Conservation (phyloP, 352 stramenopile species). For the Globisporangium recalcitrans region DNA sequence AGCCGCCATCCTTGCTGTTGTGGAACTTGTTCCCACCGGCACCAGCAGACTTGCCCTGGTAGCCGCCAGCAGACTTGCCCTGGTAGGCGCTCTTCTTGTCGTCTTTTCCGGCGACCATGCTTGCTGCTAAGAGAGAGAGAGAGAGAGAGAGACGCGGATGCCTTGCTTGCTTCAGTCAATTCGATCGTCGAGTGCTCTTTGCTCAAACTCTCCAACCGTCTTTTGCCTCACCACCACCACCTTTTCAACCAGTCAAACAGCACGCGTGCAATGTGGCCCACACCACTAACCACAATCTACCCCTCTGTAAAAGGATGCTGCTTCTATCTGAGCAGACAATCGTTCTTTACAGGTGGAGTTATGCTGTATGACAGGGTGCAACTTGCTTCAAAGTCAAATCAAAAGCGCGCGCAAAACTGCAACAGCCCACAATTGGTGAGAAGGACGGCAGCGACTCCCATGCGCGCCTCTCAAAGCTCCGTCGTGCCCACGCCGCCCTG, state of each 20-base stretch:
- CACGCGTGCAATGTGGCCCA: neutral
- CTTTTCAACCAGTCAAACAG: slow-evolving; percentile 16
- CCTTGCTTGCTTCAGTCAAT: neutral
- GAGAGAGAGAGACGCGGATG: neutral
- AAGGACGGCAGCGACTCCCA: neutral
- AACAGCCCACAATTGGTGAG: neutral
- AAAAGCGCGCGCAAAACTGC: neutral
- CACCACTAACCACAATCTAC: neutral
- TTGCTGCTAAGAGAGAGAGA: slow-evolving; percentile 5
- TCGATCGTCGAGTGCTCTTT: slow-evolving; percentile 10
- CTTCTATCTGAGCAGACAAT: neutral
- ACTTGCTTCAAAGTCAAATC: neutral
- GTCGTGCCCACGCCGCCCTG: neutral
- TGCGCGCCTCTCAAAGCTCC: slow-evolving; percentile 3
- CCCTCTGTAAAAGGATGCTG: neutral
- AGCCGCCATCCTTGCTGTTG: neutral
- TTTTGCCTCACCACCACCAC: slow-evolving; percentile 17
- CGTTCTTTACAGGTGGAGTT: neutral
- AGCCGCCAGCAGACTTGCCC: neutral
- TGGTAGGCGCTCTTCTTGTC: slow-evolving; percentile 18
- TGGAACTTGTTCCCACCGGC: slow-evolving; percentile 11
- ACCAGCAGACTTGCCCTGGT: neutral
- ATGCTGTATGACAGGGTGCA: slow-evolving; percentile 3
- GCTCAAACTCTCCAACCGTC: neutral
- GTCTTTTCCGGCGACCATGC: slow-evolving; percentile 14